A percentile compares a stretch with the other conserved stretches of the same genome.
Evolutionary conservation across 257 asterid species (phyloP).

Genomic region (Eustoma russellianum): DNA sequence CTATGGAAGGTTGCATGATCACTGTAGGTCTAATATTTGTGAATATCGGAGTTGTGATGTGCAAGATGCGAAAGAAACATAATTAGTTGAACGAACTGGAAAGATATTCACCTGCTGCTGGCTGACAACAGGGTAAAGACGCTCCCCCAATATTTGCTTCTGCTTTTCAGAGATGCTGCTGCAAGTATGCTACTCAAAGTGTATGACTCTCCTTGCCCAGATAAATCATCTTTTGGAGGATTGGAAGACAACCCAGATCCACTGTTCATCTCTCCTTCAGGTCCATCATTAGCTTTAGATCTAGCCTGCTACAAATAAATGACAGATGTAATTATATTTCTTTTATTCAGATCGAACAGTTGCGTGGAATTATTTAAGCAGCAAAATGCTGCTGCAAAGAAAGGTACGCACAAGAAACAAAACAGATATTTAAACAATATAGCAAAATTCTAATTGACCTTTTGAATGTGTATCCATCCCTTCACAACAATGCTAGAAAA

Average conservation of each 20-base stretch:
- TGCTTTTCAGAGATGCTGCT: constrained; percentile 55
- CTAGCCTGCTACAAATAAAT: constrained; percentile 23
- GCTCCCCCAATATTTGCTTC: constrained; percentile 72
- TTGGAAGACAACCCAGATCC: constrained; percentile 17
- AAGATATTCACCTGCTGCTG: constrained; percentile 41
- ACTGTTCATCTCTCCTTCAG: constrained; percentile 19
- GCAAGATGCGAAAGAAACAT: background rate
- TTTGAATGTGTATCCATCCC: too few species aligned
- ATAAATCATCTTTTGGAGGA: constrained; percentile 21
- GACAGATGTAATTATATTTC: background rate
- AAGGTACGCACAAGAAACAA: too few species aligned
- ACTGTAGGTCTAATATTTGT: too few species aligned
- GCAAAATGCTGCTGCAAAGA: too few species aligned
- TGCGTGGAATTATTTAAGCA: background rate
- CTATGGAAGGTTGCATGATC: too few species aligned
- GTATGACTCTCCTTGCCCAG: constrained; percentile 38
- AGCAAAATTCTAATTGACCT: too few species aligned
- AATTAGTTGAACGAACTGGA: background rate
- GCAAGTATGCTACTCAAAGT: constrained; percentile 61
- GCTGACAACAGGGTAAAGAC: constrained; percentile 65
- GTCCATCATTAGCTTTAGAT: constrained; percentile 15
- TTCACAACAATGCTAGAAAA: too few species aligned
- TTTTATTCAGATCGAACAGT: background rate
- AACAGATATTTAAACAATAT: too few species aligned
- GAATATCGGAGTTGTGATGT: too few species aligned